A percentile compares a stretch with the other conserved stretches of the same genome.
These are phyloP conservation scores for Acanthamoeba sp. DNA, from an alignment of 208 protist species.

Conservation along the genomic window DNA sequence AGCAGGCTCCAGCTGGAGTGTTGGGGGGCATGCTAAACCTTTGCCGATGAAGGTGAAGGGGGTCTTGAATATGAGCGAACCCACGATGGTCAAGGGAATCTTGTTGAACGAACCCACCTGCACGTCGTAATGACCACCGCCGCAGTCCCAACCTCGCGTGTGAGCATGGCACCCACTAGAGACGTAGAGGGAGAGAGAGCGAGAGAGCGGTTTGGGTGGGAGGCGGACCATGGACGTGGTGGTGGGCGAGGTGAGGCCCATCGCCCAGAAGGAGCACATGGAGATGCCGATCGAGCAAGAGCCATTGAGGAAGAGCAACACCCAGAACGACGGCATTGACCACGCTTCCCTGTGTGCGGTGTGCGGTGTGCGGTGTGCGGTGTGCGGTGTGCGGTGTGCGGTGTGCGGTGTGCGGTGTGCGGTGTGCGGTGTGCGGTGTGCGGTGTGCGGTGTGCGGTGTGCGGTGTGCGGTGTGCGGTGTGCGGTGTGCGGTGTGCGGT, in stretches of 20 bases:
- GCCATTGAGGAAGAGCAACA: slow-evolving; percentile 19
- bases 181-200: not conserved
- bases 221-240: slow-evolving; percentile 36
- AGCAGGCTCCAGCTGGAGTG: not conserved
- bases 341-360: not conserved
- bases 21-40: not conserved
- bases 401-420: not conserved
- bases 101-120: slow-evolving; percentile 70
- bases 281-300: slow-evolving; percentile 13
- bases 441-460: not conserved
- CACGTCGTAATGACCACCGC: too few species aligned
- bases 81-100: slow-evolving; percentile 49
- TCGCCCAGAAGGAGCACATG: slow-evolving; percentile 53
- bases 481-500: too few species aligned
- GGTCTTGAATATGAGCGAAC: slow-evolving; percentile 13
- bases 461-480: not conserved
- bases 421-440: not conserved
- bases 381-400: not conserved
- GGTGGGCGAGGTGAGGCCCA: slow-evolving; percentile 20
- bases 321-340: slow-evolving; percentile 14
- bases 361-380: not conserved
- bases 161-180: not conserved
- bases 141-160: not conserved
- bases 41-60: slow-evolving; percentile 38
- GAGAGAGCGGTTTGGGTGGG: not conserved